Evolutionary conservation across 768 basidiomycete species (phyloP).

Genomic region (Agaricus blazei): DNA sequence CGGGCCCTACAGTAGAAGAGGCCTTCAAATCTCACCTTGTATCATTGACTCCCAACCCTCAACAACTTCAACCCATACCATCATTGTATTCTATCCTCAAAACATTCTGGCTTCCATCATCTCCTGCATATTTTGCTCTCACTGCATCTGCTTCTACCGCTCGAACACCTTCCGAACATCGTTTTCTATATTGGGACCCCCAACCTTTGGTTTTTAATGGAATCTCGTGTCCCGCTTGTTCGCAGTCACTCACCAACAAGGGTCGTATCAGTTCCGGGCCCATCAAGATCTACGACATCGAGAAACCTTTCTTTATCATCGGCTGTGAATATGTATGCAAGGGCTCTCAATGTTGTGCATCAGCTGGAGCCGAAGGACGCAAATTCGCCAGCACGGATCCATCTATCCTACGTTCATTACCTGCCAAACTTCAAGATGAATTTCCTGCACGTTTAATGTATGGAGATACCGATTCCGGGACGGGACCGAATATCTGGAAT

Average conservation of each 20-base stretch:
- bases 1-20: slow-evolving; percentile 65
- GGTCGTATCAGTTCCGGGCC: slow-evolving; percentile 74
- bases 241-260: slow-evolving; percentile 53
- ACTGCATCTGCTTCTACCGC: slow-evolving; percentile 67
- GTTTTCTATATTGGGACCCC: slow-evolving; percentile 86
- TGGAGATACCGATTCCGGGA: slow-evolving; percentile 52
- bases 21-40: slow-evolving; percentile 75
- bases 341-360: slow-evolving; percentile 39
- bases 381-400: slow-evolving; percentile 70
- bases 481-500: slow-evolving; percentile 61
- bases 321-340: slow-evolving; percentile 78
- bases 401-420: slow-evolving; percentile 66
- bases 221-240: slow-evolving; percentile 66
- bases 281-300: slow-evolving; percentile 74
- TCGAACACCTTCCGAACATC: slow-evolving; percentile 67
- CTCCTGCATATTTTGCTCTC: slow-evolving; percentile 70
- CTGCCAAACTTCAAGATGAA: slow-evolving; percentile 63
- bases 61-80: slow-evolving; percentile 50
- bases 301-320: slow-evolving; percentile 77
- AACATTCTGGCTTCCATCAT: slow-evolving; percentile 81
- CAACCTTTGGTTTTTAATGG: slow-evolving; percentile 80
- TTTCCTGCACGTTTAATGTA: slow-evolving; percentile 64
- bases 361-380: slow-evolving; percentile 46
- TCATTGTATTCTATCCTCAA: slow-evolving; percentile 72
- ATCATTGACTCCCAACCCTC: slow-evolving; percentile 50